Base-by-base conservation (phyloP, 2,329 filamentous ascomycete genomes). In the Chaetothyriales sp. region DNA sequence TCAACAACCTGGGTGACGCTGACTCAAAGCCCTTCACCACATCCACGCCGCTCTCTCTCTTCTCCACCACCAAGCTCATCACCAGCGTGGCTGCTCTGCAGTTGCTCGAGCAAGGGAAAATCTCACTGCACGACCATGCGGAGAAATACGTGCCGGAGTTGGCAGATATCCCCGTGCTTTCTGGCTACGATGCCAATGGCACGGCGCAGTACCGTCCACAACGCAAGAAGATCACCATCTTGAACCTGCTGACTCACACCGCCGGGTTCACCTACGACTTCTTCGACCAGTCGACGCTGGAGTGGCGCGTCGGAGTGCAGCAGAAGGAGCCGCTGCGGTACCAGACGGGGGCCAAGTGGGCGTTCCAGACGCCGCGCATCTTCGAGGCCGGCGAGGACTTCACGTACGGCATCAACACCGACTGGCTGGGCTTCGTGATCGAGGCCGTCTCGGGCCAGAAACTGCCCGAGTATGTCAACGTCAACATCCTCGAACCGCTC, bases 391-490 rank as follows among this genome's bases (percentile, higher is more conserved):
- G 56, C 5, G 47, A 51, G 6, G 53, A 52, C 19, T 57, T 57
- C 45, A 44, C 51, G 44, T 60, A 60, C 52, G 56, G 56, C 12
- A 22, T 68, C 49, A 69, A 66, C 55, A 67, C 73, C 48, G 72
- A 75, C 60, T 74, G 70, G 70, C 71, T 71, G 1, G 73, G 73
- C 42, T 66, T 73, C 25, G 61, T 70, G 10, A 63, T 74, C 32
- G 70, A 75, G 54, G 67, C 69, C 39, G 62, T 68, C 45, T 68
- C 70, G 1, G 68, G 68, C 15, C 57, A 66, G 28, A 61, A 59
- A 5, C 64, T 76, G 1, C 67, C 69, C 49, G 68, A 69, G 43
- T 73, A 73, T 61, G 67, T 74, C 55, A 64, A 68, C 48, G 59
- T 70, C 44, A 59, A 73, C 57, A 71, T 76, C 54, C 68, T 71